These are phyloP conservation scores for Sphaerobolus stellatus DNA, from an alignment of 1,284 basidiomycete genomes.

Conservation along the genomic window DNA sequence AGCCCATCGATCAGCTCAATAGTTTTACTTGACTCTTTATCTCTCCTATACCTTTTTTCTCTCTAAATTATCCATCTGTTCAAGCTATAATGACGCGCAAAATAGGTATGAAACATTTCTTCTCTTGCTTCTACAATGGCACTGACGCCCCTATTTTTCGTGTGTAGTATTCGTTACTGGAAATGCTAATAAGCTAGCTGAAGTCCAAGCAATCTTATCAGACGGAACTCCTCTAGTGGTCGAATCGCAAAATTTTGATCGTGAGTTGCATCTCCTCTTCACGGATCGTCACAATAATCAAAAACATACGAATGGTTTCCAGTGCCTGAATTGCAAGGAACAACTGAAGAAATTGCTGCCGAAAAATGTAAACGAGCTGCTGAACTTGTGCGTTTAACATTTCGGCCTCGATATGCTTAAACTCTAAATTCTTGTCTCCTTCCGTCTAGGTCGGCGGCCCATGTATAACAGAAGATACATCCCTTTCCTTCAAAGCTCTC, in stretches of 20 bases:
- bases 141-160: no score
- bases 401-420: background rate
- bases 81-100: no score
- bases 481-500: slow-evolving; percentile 87
- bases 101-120: no score
- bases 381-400: slow-evolving; percentile 55
- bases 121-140: no score
- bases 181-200: slow-evolving; percentile 90
- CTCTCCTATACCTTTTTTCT: no score
- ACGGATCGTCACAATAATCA: slow-evolving; percentile 25
- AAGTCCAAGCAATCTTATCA: slow-evolving; percentile 79
- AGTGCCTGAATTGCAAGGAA: slow-evolving; percentile 96
- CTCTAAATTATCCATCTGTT: no score
- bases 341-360: slow-evolving; percentile 84
- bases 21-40: no score
- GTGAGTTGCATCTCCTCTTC: slow-evolving; percentile 43
- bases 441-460: slow-evolving; percentile 77
- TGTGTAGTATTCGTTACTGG: slow-evolving; percentile 86
- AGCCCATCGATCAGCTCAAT: no score
- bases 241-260: slow-evolving; percentile 66
- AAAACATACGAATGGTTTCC: background rate
- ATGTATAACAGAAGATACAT: slow-evolving; percentile 97
- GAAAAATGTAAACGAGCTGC: slow-evolving; percentile 89
- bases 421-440: slow-evolving; percentile 2
- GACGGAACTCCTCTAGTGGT: slow-evolving; percentile 60